Evolutionary conservation across 768 basidiomycete species (phyloP).

Genomic region (Coprinopsis marcescibilis): DNA sequence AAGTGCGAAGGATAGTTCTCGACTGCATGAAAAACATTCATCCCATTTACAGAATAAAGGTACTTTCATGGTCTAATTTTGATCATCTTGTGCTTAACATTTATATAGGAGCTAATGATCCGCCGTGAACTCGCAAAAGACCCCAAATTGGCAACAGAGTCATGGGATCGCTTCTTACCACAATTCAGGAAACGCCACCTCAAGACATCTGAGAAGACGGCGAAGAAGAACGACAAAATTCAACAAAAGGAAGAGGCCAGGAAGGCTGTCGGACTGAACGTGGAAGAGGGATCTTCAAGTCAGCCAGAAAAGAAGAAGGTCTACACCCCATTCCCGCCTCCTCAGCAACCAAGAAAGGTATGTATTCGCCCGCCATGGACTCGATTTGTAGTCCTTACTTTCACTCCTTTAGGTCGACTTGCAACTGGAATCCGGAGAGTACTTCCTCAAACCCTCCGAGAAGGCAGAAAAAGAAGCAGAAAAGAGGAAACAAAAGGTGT

Average conservation of each 20-base stretch:
- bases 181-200: conserved; percentile 92
- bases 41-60: conserved; percentile 98
- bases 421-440: conserved; percentile 94
- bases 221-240: conserved; percentile 75
- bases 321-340: conserved; percentile 98
- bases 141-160: conserved; percentile 87
- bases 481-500: conserved; percentile 72
- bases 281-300: conserved; percentile 33
- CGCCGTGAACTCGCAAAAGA: conserved; percentile 97
- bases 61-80: conserved; percentile 19
- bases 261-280: conserved; percentile 57
- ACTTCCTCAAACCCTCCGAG: conserved; percentile 91
- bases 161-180: conserved; percentile 97
- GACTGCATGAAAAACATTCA: conserved; percentile 99
- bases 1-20: conserved; percentile 91
- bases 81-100: conserved; percentile 6
- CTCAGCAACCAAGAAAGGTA: conserved; percentile 90
- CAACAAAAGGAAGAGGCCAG: conserved; percentile 58
- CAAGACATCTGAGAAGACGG: conserved; percentile 90
- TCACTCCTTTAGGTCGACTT: conserved; percentile 62
- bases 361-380: conserved; percentile 10
- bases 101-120: conserved; percentile 89
- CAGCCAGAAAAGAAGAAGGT: conserved; percentile 66
- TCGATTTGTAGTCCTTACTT: not conserved
- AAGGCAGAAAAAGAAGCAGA: conserved; percentile 72